A percentile compares a stretch with the other conserved stretches of the same genome.
phyloP scores from a whole-genome alignment of 75 land plant species.

The Ceratopteris richardii region DNA sequence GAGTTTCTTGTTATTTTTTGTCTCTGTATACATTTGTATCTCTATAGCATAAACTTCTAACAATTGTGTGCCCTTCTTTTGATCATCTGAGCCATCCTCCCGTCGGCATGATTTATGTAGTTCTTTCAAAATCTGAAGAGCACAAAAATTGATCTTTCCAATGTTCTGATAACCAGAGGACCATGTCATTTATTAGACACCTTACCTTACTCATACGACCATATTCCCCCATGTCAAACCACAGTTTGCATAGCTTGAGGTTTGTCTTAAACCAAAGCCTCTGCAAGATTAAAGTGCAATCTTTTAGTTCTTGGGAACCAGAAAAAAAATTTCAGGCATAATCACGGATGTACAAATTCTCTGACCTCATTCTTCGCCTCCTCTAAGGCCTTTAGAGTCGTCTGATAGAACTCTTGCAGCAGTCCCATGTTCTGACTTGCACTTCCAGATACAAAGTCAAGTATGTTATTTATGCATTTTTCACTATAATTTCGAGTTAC shows the following conservation, averaged over 20 bases:
- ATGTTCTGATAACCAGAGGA: no score
- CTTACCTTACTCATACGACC: constrained; percentile 93
- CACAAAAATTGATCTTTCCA: not conserved
- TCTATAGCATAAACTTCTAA: constrained; percentile 97
- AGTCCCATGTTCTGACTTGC: constrained; percentile 78
- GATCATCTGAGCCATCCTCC: constrained; percentile 97
- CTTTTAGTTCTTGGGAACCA: no score
- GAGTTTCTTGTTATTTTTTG: constrained; percentile 97
- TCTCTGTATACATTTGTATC: constrained; percentile 98
- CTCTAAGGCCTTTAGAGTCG: constrained; percentile 88
- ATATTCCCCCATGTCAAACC: constrained; percentile 97
- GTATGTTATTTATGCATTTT: constrained; percentile 89
- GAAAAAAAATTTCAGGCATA: no score
- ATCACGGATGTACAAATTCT: not conserved
- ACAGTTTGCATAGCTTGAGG: constrained; percentile 90
- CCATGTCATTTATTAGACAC: no score
- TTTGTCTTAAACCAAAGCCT: constrained; percentile 98
- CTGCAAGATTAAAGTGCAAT: constrained; percentile 29
- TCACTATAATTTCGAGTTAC: constrained; percentile 97
- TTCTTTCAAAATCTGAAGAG: constrained; percentile 80
- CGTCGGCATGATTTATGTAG: constrained; percentile 89
- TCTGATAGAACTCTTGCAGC: constrained; percentile 86
- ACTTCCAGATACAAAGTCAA: constrained; percentile 91
- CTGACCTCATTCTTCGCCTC: constrained; percentile 96
- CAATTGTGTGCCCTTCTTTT: constrained; percentile 96